Evolutionary conservation across 2,329 filamentous ascomycete genomes (phyloP), one percentile per base, ranked within the genome.

Genomic region (Colletotrichum acutatum): DNA sequence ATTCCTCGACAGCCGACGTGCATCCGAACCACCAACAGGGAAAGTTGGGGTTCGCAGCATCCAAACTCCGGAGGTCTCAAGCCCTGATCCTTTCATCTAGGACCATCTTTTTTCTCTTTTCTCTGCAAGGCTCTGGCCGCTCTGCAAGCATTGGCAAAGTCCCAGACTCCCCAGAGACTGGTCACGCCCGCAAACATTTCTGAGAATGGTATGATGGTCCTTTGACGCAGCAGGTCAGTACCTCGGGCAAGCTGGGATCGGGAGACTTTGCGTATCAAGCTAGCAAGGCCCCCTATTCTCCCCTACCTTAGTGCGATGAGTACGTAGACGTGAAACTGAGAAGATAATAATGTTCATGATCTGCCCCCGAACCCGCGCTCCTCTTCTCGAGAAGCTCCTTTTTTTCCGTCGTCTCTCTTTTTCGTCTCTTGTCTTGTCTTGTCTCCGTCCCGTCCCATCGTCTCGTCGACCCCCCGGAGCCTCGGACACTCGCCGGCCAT

Each of bases 401-500:
- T 70, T n/a, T 70, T 66, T 68, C 37, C 34, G 70, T 60, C 26
- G 42, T 72, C 60, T 69, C 22, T 26, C 16, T 56, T 19, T 59
- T n/a, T 30, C 26, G 19, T 68, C 22, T 46, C 28, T 22, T 70
- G 53, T 16, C n/a, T 42, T 22, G 60, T 66, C 59, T 42, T 42
- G 14, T 42, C 14, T 42, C 59, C 34, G n/a, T 53, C 28, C 60
- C 46, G 22, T 11, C 28, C 16, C n/a, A 32, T 28, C n/a, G 12
- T 7, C 28, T 57, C 57, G 37, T 46, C 37, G 32, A 32, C 16
- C 30, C 16, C 30, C 53, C 49, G 53, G 52, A 32, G 57, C n/a
- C 58, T 67, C 66, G 60, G 66, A 70, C 24, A 24, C 42, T 64
- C 75, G 37, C 68, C 74, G 60, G 42, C 32, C 63, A 77, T 76